These are phyloP conservation scores for Naegleria fowleri DNA, from an alignment of 208 protist genomes.

Conservation along the genomic window DNA sequence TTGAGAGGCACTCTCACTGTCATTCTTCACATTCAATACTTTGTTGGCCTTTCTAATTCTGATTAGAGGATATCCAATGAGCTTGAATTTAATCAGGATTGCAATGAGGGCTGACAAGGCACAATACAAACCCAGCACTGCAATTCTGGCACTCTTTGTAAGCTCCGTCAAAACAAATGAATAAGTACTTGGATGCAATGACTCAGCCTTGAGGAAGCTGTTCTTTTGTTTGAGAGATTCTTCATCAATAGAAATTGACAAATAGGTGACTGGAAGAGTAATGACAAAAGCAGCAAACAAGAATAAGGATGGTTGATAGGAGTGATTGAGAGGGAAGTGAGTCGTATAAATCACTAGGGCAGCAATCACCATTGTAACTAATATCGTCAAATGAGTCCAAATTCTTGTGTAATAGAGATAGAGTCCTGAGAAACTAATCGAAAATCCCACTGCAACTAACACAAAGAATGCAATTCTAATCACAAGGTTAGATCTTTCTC, in stretches of 20 bases:
- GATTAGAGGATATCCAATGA: background rate
- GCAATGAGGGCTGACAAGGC: background rate
- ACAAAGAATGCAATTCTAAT: background rate
- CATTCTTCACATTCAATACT: background rate
- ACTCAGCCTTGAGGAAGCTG: background rate
- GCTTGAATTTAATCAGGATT: slow-evolving; percentile 18
- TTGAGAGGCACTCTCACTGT: background rate
- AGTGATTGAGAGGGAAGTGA: background rate
- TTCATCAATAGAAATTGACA: background rate
- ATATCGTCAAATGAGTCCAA: background rate
- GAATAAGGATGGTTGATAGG: background rate
- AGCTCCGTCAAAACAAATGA: background rate
- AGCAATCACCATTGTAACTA: background rate
- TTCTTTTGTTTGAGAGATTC: background rate
- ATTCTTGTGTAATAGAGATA: background rate
- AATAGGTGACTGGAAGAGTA: background rate
- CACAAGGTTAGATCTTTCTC: background rate
- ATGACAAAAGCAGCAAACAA: background rate
- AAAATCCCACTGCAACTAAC: background rate
- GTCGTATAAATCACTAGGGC: background rate
- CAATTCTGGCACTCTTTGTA: background rate
- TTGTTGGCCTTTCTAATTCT: background rate
- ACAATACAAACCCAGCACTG: background rate
- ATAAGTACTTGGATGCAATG: background rate
- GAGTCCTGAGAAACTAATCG: background rate